Evolutionary conservation across 2,329 filamentous ascomycete species (phyloP).

Genomic region (Diaporthe ampelina): DNA sequence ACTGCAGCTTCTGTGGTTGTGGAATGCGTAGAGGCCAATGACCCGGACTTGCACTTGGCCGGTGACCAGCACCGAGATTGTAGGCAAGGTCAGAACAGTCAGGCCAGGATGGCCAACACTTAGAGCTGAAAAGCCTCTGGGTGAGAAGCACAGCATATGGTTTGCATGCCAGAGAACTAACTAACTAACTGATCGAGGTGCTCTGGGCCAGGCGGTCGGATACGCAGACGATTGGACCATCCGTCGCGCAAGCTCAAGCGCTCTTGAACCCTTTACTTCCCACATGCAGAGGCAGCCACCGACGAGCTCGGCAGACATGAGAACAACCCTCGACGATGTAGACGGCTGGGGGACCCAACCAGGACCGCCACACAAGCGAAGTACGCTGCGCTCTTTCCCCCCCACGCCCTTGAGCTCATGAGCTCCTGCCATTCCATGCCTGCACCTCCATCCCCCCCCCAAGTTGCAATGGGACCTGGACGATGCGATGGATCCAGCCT

Average conservation of each 20-base stretch:
- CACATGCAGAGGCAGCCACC: not conserved
- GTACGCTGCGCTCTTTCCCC: conserved; percentile 20
- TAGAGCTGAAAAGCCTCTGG: not conserved
- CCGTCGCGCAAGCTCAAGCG: not conserved
- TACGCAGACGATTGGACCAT: not conserved
- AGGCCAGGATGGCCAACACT: too few relatives aligned
- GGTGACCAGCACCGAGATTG: not conserved
- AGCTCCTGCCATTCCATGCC: too few relatives aligned
- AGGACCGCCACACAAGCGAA: conserved; percentile 31
- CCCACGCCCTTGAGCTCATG: not conserved
- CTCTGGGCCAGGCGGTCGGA: conserved; percentile 1
- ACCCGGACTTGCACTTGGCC: not conserved
- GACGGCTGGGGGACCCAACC: not conserved
- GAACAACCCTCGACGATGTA: not conserved
- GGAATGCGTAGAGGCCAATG: not conserved
- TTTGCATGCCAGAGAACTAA: not conserved
- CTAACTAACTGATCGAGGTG: not conserved
- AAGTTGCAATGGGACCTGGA: not conserved
- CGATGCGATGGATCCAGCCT: not conserved
- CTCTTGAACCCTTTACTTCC: not conserved
- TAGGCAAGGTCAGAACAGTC: too few relatives aligned
- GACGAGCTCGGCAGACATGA: not conserved
- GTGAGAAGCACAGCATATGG: not conserved
- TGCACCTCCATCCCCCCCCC: conserved; percentile 10
- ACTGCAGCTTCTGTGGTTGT: too few relatives aligned